Evolutionary conservation across 768 basidiomycete species (phyloP).

Genomic region (Pleurotus tuber-regium): DNA sequence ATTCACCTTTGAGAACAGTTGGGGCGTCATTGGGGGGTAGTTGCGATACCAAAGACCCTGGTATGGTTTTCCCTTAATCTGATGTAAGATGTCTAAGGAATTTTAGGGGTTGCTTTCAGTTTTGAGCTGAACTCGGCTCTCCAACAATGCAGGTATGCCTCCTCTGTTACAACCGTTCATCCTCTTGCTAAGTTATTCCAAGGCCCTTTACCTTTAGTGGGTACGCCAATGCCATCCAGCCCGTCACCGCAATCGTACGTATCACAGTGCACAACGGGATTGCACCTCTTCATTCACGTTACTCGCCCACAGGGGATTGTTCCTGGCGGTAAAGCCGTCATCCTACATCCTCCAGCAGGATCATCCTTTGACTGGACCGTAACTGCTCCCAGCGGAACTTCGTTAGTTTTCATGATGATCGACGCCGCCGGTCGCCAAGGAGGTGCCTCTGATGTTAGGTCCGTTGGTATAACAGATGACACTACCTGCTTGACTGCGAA

Average conservation of each 20-base stretch:
- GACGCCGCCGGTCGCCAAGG: conserved; percentile 51
- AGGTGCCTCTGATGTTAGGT: conserved; percentile 54
- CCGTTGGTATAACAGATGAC: conserved; percentile 46
- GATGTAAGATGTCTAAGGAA: conserved; percentile 5
- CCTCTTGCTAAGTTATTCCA: background rate
- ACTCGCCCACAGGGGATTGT: conserved; percentile 47
- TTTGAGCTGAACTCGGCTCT: conserved; percentile 52
- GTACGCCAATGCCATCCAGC: conserved; percentile 45
- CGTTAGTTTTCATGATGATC: conserved; percentile 54
- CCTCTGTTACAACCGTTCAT: background rate
- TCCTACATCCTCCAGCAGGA: conserved; percentile 39
- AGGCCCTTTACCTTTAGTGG: conserved; percentile 48
- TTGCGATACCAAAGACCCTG: conserved; percentile 50
- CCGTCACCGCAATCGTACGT: conserved; percentile 53
- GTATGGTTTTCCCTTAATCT: conserved; percentile 19
- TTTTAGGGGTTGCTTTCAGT: conserved; percentile 37
- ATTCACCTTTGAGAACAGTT: conserved; percentile 45
- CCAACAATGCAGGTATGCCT: conserved; percentile 57
- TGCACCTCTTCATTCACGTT: background rate
- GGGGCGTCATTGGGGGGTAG: conserved; percentile 41
- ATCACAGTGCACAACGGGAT: conserved; percentile 1
- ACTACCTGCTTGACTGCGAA: conserved; percentile 46
- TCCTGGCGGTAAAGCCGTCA: conserved; percentile 55
- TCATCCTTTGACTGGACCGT: conserved; percentile 52
- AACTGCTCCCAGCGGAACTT: conserved; percentile 56